Base-by-base conservation (phyloP, 176 grass and related monocot species). In the Phoenix dactylifera region DNA sequence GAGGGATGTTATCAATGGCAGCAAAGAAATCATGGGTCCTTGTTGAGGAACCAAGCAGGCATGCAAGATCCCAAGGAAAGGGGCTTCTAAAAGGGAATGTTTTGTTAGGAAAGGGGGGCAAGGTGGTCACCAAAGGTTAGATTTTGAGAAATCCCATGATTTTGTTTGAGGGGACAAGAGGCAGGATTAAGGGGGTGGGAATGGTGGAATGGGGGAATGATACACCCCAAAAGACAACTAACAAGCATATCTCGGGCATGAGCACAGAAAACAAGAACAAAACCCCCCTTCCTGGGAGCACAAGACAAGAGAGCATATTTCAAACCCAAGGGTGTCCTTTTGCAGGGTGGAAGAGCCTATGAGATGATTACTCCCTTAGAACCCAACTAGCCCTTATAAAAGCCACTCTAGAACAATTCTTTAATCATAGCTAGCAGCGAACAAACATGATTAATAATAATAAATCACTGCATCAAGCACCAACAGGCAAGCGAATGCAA, bases 91-190 rank as follows among this genome's bases (percentile, higher is more conserved):
- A 95, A 75, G 82, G 69, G 70, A 83, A 86, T 80, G 69, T 70
- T 86, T 78, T 89, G 58, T 58, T 24, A 58, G 24, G 16, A 62
- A 65, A 52, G 57, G 54, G 66, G 58, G 72, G 67, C 67, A 79
- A 74, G 63, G 61, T 79, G 66, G 80, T 49, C 76, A 80, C 59
- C 80, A 77, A 83, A 95, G 83, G 74, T 71, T 71, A 74, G 81
- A 71, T 69, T 82, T 84, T 82, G 80, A 85, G 83, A 85, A 95
- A 70, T 83, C 82, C 86, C 74, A 95, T 89, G 86, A 89, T 81
- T 78, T 95, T 95, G 90, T 95, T 89, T 89, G 81, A 83, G 89
- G 90, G 73, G 82, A 89, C 86, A 95, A 60, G 74, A 69, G 74
- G 71, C 86, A 88, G 86, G 74, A 83, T 86, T 86, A 86, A 79